These are phyloP conservation scores for Waltergamsia citrina DNA, from an alignment of 2,329 filamentous ascomycete species.

Conservation along the genomic window DNA sequence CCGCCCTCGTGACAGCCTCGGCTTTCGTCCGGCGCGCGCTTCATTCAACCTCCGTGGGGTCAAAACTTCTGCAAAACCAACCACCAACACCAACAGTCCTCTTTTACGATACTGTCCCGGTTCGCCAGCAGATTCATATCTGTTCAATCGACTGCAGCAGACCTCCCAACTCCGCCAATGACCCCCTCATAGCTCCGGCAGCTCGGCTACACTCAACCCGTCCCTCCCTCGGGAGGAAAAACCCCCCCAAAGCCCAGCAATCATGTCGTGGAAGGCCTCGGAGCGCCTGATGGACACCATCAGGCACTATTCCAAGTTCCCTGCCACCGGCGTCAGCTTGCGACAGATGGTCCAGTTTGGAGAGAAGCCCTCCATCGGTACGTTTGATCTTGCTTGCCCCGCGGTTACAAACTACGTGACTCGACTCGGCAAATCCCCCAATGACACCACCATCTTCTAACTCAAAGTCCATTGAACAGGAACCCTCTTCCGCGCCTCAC, in stretches of 20 bases:
- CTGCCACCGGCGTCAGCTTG: constrained; percentile 90
- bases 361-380: constrained; percentile 84
- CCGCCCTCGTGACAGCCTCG: constrained; percentile 1
- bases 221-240: not conserved
- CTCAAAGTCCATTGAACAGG: constrained; percentile 39
- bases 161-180: not conserved
- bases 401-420: too few relatives aligned
- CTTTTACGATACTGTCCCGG: too few relatives aligned
- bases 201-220: constrained; percentile 2
- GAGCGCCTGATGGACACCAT: constrained; percentile 93
- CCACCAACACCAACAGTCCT: not conserved
- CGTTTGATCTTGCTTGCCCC: constrained; percentile 19
- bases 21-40: not conserved
- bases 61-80: not conserved
- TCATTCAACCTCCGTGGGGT: not conserved
- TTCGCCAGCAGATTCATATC: too few relatives aligned
- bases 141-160: too few relatives aligned
- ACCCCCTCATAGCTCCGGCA: not conserved
- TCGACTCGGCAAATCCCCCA: too few relatives aligned
- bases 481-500: constrained; percentile 92
- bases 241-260: constrained; percentile 8
- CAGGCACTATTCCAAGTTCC: constrained; percentile 93
- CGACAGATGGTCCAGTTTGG: constrained; percentile 99
- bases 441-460: too few relatives aligned
- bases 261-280: constrained; percentile 90